These are phyloP conservation scores for Digitaria exilis DNA, from an alignment of 202 grass and related monocot genomes.

Conservation along the genomic window DNA sequence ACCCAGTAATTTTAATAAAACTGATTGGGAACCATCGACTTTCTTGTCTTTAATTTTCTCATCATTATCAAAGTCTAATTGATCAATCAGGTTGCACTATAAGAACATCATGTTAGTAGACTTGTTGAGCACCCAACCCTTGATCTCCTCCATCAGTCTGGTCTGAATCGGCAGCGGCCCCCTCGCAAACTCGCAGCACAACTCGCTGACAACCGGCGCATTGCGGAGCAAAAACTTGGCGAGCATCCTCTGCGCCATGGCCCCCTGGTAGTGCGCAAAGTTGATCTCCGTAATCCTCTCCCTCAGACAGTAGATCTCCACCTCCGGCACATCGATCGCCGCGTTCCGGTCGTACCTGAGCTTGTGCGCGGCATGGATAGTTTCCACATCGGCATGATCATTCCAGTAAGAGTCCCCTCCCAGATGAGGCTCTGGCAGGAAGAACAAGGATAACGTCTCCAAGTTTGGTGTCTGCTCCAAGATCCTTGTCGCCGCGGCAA, in stretches of 20 bases:
- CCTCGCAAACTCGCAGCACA: background rate
- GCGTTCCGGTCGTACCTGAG: slow-evolving; percentile 9
- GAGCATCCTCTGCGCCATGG: slow-evolving; percentile 22
- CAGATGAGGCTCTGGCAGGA: background rate
- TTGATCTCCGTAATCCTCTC: slow-evolving; percentile 23
- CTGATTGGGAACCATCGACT: too few relatives aligned
- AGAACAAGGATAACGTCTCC: background rate
- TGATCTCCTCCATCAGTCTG: slow-evolving; percentile 18
- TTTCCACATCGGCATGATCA: background rate
- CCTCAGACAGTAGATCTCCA: background rate
- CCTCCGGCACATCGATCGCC: background rate
- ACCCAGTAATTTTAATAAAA: too few relatives aligned
- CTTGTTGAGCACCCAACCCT: slow-evolving; percentile 9
- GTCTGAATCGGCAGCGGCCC: background rate
- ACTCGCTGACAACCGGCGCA: background rate
- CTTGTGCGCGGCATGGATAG: background rate
- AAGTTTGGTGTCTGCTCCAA: background rate
- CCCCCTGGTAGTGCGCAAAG: slow-evolving; percentile 31
- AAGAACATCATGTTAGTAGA: background rate
- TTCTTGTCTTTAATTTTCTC: too few relatives aligned
- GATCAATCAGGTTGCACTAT: background rate
- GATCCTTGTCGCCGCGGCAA: background rate
- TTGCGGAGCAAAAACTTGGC: slow-evolving; percentile 36
- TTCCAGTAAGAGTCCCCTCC: too few relatives aligned
- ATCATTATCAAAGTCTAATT: too few relatives aligned